These are phyloP conservation scores for Neurospora sp. DNA, from an alignment of 495 filamentous ascomycete species.

Conservation along the genomic window DNA sequence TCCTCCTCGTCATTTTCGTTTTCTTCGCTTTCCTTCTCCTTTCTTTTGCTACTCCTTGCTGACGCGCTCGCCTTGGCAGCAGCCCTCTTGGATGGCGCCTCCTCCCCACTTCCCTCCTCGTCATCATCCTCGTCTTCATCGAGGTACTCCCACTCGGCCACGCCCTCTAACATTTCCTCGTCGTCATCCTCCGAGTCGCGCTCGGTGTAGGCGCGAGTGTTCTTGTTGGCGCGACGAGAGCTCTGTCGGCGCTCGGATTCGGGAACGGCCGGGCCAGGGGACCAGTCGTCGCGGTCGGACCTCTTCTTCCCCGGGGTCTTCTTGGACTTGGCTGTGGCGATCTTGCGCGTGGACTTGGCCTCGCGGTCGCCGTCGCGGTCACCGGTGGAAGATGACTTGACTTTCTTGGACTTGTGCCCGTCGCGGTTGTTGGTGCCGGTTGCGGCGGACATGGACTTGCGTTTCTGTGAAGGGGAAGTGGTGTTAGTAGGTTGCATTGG, in stretches of 20 bases:
- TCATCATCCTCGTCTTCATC: constrained; percentile 10
- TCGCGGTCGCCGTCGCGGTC: constrained; percentile 1
- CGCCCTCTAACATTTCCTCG: constrained; percentile 47
- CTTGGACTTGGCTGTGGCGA: constrained; percentile 19
- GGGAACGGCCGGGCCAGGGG: constrained; percentile 15
- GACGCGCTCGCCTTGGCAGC: neutral
- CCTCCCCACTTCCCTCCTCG: neutral
- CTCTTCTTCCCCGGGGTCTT: constrained; percentile 26
- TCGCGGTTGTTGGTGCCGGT: constrained; percentile 25
- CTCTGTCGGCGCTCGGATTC: constrained; percentile 40
- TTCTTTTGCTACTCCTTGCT: neutral
- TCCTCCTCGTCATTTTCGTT: constrained; percentile 5
- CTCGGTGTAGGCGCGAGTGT: constrained; percentile 31
- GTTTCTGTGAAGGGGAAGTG: constrained; percentile 27
- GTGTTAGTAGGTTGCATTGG: neutral
- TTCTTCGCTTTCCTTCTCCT: constrained; percentile 7
- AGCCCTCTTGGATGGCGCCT: neutral
- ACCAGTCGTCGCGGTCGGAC: constrained; percentile 18
- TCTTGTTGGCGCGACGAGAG: constrained; percentile 33
- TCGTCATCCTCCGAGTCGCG: constrained; percentile 44
- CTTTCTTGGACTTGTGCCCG: constrained; percentile 11
- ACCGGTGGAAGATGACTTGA: constrained; percentile 6
- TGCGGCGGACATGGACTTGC: constrained; percentile 24
- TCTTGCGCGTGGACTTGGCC: constrained; percentile 6
- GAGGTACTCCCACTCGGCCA: constrained; percentile 45